A percentile compares a stretch with the other conserved stretches of the same genome.
Conservation (phyloP, 2,329 filamentous ascomycete species). For the Stagonosporopsis cucurbitacearum region DNA sequence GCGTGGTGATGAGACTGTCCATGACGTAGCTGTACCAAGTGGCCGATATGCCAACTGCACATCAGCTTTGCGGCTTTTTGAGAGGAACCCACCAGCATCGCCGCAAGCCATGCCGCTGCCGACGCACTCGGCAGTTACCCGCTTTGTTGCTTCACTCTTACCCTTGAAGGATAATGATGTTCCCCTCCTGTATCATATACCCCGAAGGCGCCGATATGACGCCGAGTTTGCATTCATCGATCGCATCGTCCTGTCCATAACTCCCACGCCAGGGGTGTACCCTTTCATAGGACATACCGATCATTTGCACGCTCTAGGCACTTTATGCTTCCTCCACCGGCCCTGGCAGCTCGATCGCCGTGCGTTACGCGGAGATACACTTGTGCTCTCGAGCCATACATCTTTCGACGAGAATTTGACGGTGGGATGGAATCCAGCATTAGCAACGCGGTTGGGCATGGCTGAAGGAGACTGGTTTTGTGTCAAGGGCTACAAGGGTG, state of each 20-base stretch:
- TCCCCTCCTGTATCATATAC: constrained; percentile 44
- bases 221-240: constrained; percentile 37
- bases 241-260: constrained; percentile 41
- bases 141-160: constrained; percentile 39
- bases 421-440: constrained; percentile 47
- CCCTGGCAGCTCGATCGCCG: constrained; percentile 42
- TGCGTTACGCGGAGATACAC: constrained; percentile 33
- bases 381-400: constrained; percentile 47
- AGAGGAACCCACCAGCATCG: background rate
- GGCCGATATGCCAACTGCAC: constrained; percentile 14
- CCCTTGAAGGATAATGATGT: constrained; percentile 43
- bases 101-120: constrained; percentile 28
- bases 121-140: constrained; percentile 38
- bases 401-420: constrained; percentile 50
- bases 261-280: constrained; percentile 41
- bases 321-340: constrained; percentile 44
- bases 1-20: background rate
- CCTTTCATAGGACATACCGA: constrained; percentile 32
- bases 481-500: constrained; percentile 50
- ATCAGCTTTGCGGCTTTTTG: background rate
- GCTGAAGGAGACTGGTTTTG: constrained; percentile 36
- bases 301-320: constrained; percentile 25
- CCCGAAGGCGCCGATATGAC: constrained; percentile 37
- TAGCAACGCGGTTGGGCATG: constrained; percentile 44
- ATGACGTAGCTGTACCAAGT: constrained; percentile 31